Base-by-base conservation (phyloP, 495 filamentous ascomycete genomes). In the Tuber indicum region DNA sequence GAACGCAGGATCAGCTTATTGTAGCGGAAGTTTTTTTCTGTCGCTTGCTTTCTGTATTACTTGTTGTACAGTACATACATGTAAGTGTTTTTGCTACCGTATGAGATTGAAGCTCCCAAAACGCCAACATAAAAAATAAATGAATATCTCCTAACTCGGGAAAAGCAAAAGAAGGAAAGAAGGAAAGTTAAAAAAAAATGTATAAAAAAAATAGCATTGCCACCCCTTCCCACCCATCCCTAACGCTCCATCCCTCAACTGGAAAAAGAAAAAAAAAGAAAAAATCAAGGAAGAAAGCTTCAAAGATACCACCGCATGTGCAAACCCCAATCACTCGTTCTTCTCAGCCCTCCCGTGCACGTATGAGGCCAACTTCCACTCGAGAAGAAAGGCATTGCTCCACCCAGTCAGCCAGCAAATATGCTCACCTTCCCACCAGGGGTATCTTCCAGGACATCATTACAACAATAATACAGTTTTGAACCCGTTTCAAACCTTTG, bases 141-240 rank as follows among this genome's bases (percentile, higher is more conserved):
- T 62, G 49, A 79, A 72, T 72, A 74, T 80, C 74, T 74, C 78
- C 74, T 73, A 80, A 80, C 74, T 74, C 74, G 72, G 52, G 58
- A 79, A 43, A 41, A 41, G 0, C 39, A 41, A 73, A 47, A 76
- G 10, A 73, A 47, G 74, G 10, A 70, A 71, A 43, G 39, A 79
- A 47, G 9, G 46, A 6, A 47, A 21, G 46, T 41, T 41, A 41
- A 41, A 41, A 39, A 39, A 79, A 72, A 70, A 71, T 74, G 1
- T 32, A 32, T 32, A 32, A 72, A 66, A 66, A 16, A 32, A 66
- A 66, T 66, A 36, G 58, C 32, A 66, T 66, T 66, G 12, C 58
- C 26, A 32, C 58, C 26, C 58, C 26, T 36, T 66, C 26, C 26
- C 16, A 36, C 7, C 36, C 44, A 62, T 62, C 26, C 44, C 41